Evolutionary conservation across 2,329 filamentous ascomycete species (phyloP).

Genomic region (Pseudogymnoascus sp.): DNA sequence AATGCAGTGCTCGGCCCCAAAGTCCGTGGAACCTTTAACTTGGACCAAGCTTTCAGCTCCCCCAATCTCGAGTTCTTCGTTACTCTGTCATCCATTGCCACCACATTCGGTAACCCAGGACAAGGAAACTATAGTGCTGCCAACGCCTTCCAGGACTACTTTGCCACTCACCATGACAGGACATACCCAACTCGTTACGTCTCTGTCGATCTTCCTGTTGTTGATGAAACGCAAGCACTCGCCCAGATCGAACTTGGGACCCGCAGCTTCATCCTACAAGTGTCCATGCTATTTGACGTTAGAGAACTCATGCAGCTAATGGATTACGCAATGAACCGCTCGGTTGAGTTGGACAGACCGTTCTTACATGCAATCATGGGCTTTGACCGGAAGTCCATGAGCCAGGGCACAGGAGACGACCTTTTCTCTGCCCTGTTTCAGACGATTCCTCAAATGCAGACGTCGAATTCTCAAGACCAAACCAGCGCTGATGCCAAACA

Average conservation of each 20-base stretch:
- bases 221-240: constrained; percentile 18
- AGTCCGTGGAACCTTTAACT: constrained; percentile 14
- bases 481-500: neutral
- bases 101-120: constrained; percentile 1
- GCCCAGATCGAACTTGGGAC: constrained; percentile 5
- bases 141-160: constrained; percentile 14
- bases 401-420: constrained; percentile 17
- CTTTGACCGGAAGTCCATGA: constrained; percentile 18
- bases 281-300: constrained; percentile 18
- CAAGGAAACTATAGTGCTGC: constrained; percentile 15
- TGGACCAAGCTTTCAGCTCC: constrained; percentile 8
- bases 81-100: neutral
- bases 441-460: neutral
- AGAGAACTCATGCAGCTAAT: constrained; percentile 22
- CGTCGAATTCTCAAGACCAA: neutral
- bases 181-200: constrained; percentile 13
- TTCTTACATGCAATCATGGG: constrained; percentile 16
- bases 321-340: constrained; percentile 20
- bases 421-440: constrained; percentile 18
- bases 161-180: constrained; percentile 10
- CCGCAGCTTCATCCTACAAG: constrained; percentile 14
- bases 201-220: constrained; percentile 19
- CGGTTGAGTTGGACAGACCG: constrained; percentile 16
- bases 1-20: constrained; percentile 14
- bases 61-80: constrained; percentile 13